A percentile compares a stretch with the other conserved stretches of the same genome.
Evolutionary conservation across 306 rosid genomes (phyloP).

Genomic region (Heteromeles arbutifolia): DNA sequence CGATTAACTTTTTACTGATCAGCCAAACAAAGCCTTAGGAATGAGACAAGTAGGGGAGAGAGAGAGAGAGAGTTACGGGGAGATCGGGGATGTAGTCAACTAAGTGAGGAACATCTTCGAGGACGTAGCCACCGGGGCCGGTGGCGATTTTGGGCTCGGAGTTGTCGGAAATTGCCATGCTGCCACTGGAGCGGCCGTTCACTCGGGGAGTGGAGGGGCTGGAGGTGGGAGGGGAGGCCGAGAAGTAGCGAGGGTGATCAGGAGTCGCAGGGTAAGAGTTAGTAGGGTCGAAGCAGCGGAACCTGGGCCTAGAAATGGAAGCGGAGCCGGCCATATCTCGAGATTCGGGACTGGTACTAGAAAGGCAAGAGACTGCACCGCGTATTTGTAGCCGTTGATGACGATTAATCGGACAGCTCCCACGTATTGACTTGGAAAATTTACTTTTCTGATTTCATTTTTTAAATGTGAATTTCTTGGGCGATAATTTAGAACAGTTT

Average conservation of each 20-base stretch:
- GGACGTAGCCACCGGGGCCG: conserved; percentile 47
- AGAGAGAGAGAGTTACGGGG: conserved; percentile 21
- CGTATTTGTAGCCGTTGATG: conserved; percentile 6
- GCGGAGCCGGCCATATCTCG: conserved; percentile 11
- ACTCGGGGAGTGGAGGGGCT: neutral
- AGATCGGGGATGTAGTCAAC: conserved; percentile 43
- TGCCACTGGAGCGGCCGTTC: neutral
- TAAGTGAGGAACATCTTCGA: conserved; percentile 59
- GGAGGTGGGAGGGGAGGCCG: neutral
- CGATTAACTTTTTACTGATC: neutral
- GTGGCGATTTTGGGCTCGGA: conserved; percentile 26
- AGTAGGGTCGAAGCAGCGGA: conserved; percentile 32
- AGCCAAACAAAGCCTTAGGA: too few relatives aligned
- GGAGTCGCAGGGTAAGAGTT: conserved; percentile 5
- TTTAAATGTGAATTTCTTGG: neutral
- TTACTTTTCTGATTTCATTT: neutral
- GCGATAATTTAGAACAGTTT: neutral
- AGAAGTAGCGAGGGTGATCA: conserved; percentile 7
- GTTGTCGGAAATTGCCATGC: conserved; percentile 10
- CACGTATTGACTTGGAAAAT: neutral
- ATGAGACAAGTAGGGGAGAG: neutral
- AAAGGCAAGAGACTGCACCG: neutral
- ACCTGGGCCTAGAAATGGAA: conserved; percentile 9
- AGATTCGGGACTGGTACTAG: neutral
- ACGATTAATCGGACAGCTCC: neutral